phyloP scores from a whole-genome alignment of 2,329 filamentous ascomycete genomes.

The Nemania serpens region DNA sequence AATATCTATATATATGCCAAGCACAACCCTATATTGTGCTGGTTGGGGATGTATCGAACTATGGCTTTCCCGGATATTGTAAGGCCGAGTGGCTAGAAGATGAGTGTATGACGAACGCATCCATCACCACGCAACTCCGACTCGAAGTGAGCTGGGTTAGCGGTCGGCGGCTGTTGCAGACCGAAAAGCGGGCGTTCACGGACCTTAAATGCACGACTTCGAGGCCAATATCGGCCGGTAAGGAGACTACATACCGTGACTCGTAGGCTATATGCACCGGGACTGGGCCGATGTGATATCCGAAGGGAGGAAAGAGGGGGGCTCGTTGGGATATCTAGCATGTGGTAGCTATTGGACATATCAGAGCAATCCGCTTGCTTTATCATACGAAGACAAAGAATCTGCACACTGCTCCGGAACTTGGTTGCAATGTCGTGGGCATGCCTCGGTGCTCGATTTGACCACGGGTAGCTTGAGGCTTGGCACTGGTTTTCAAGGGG shows the following conservation, averaged over 20 bases:
- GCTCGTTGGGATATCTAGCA: not conserved
- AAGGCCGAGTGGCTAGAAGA: not conserved
- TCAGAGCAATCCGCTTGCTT: too few species aligned
- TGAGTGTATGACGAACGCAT: not conserved
- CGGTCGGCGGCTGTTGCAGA: not conserved
- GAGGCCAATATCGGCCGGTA: not conserved
- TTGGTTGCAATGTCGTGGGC: not conserved
- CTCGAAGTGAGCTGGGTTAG: not conserved
- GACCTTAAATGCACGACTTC: not conserved
- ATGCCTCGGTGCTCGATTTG: not conserved
- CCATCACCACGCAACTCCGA: not conserved
- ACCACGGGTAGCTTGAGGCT: not conserved
- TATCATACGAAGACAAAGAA: not conserved
- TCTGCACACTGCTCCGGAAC: not conserved
- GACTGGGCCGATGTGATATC: not conserved
- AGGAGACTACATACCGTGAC: not conserved
- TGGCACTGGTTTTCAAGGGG: not conserved
- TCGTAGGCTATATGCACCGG: slow-evolving; percentile 1
- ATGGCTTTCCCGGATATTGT: not conserved
- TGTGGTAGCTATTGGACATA: not conserved
- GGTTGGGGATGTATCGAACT: too few species aligned
- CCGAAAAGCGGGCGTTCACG: not conserved
- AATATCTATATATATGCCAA: too few species aligned
- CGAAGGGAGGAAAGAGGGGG: not conserved
- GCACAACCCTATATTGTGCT: too few species aligned